Conservation (phyloP, 2,329 filamentous ascomycete genomes). For the Elsinoe necatrix region DNA sequence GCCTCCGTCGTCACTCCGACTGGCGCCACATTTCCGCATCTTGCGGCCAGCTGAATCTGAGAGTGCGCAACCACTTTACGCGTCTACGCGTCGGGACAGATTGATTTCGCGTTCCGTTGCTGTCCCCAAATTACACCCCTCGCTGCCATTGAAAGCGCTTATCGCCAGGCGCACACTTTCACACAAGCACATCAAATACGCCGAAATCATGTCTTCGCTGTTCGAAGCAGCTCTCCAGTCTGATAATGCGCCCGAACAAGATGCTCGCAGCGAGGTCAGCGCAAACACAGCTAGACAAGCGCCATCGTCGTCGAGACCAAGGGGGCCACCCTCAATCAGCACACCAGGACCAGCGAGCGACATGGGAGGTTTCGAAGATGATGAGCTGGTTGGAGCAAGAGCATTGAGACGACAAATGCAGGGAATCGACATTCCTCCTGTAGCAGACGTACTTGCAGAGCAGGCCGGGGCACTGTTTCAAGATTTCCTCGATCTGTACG, state of each 20-base stretch:
- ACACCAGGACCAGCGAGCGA: conserved; percentile 47
- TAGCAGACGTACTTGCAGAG: conserved; percentile 68
- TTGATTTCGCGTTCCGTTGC: conserved; percentile 1
- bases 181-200: background rate
- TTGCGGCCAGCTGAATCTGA: background rate
- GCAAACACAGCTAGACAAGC: conserved; percentile 23
- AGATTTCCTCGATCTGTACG: conserved; percentile 67
- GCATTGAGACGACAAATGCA: conserved; percentile 37
- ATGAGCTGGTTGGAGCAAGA: conserved; percentile 50
- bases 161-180: background rate
- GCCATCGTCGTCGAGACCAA: conserved; percentile 48
- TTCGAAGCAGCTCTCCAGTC: conserved; percentile 44
- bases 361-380: conserved; percentile 51
- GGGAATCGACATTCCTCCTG: conserved; percentile 54
- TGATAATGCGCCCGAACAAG: conserved; percentile 33
- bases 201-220: conserved; percentile 42
- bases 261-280: conserved; percentile 32
- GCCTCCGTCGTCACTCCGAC: background rate
- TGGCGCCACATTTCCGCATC: background rate
- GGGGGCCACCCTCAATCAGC: conserved; percentile 45
- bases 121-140: background rate
- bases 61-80: conserved; percentile 14
- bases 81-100: conserved; percentile 5
- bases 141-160: background rate
- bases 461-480: conserved; percentile 70